These are phyloP conservation scores for Prunus armeniaca DNA, from an alignment of 306 rosid species.

Conservation along the genomic window DNA sequence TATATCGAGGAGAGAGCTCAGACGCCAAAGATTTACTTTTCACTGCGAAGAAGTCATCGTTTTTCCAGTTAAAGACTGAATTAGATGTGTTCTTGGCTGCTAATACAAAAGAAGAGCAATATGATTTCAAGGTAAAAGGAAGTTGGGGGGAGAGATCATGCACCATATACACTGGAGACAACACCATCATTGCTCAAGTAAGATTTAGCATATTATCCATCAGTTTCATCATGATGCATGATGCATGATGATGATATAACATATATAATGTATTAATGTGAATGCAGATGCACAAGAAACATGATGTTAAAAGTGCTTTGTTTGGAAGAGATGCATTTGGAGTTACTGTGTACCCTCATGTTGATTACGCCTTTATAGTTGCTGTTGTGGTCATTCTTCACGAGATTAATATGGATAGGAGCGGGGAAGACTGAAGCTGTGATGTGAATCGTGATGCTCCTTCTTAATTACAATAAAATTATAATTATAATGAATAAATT, in stretches of 20 bases:
- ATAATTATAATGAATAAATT: not conserved
- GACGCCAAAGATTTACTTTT: constrained; percentile 36
- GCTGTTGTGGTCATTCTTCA: constrained; percentile 41
- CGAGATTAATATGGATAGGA: constrained; percentile 34
- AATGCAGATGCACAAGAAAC: constrained; percentile 51
- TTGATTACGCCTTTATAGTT: constrained; percentile 46
- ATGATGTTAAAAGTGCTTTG: constrained; percentile 21
- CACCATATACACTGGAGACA: constrained; percentile 25
- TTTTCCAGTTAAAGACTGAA: constrained; percentile 26
- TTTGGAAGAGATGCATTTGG: constrained; percentile 40
- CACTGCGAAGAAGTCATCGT: constrained; percentile 28
- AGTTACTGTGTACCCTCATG: constrained; percentile 45
- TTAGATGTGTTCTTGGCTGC: constrained; percentile 41
- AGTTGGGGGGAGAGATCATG: constrained; percentile 43
- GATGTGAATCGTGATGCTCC: not conserved
- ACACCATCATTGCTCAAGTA: constrained; percentile 37
- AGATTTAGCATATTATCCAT: not conserved
- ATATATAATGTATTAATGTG: too few relatives aligned
- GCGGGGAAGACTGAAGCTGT: not conserved
- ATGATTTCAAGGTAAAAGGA: constrained; percentile 47
- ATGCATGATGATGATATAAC: too few relatives aligned
- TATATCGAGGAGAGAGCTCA: constrained; percentile 40
- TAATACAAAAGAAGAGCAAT: constrained; percentile 17
- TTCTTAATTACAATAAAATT: not conserved
- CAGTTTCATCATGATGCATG: not conserved